Conservation (phyloP, 148 eudicot species). For the Arbutus unedo region DNA sequence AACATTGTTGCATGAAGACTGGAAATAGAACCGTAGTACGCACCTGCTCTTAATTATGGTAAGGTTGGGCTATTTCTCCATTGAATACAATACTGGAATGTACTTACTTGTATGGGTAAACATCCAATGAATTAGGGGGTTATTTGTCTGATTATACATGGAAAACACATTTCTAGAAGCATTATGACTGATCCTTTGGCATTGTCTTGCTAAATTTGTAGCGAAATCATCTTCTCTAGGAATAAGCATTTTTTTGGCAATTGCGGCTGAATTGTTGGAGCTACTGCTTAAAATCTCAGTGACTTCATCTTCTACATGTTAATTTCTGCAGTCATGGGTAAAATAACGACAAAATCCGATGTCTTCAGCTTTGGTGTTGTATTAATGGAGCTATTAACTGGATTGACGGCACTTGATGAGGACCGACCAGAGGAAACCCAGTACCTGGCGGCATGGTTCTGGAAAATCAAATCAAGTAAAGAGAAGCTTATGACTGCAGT, state of each 20-base stretch:
- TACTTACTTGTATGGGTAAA: background rate
- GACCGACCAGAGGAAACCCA: slow-evolving; percentile 84
- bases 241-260: background rate
- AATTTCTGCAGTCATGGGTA: slow-evolving; percentile 74
- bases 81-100: background rate
- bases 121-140: background rate
- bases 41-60: background rate
- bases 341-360: slow-evolving; percentile 84
- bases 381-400: slow-evolving; percentile 88
- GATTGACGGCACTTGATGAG: slow-evolving; percentile 86
- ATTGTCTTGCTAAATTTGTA: background rate
- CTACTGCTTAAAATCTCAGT: background rate
- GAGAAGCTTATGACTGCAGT: slow-evolving; percentile 66
- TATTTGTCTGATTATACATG: background rate
- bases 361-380: slow-evolving; percentile 96
- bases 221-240: background rate
- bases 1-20: background rate
- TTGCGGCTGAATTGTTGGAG: no score
- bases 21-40: background rate
- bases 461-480: slow-evolving; percentile 62
- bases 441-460: slow-evolving; percentile 88
- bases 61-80: background rate
- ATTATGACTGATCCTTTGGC: background rate
- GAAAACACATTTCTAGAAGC: background rate
- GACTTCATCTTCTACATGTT: background rate